A percentile compares a stretch with the other conserved stretches of the same genome.
These are phyloP conservation scores for Microcera coccophila DNA, from an alignment of 2,329 filamentous ascomycete species.

Conservation along the genomic window DNA sequence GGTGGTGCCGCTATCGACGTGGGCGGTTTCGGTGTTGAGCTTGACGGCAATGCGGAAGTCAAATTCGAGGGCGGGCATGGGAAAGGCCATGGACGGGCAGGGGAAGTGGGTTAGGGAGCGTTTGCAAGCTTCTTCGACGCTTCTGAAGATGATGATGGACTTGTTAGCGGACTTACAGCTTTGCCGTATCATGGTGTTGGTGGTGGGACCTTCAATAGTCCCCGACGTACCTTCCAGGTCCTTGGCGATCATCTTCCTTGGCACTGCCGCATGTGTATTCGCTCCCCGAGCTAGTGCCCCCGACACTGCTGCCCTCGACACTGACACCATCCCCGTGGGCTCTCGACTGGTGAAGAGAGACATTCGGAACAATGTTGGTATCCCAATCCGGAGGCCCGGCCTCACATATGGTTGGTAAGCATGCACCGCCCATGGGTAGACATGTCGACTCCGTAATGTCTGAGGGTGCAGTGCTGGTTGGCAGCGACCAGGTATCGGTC, in stretches of 20 bases:
- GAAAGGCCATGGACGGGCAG: constrained; percentile 41
- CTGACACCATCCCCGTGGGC: background rate
- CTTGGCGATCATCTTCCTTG: constrained; percentile 24
- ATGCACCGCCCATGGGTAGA: constrained; percentile 17
- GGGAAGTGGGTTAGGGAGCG: constrained; percentile 39
- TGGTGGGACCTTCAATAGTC: background rate
- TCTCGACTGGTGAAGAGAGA: background rate
- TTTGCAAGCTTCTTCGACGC: constrained; percentile 37
- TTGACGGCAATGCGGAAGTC: constrained; percentile 49
- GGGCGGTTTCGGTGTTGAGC: constrained; percentile 41
- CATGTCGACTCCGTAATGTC: constrained; percentile 29
- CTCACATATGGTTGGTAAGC: constrained; percentile 11
- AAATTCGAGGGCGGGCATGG: constrained; percentile 44
- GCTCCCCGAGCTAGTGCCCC: constrained; percentile 9
- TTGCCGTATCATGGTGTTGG: background rate
- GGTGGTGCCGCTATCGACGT: constrained; percentile 41
- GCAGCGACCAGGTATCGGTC: constrained; percentile 31
- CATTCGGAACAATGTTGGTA: constrained; percentile 24
- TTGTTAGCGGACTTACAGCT: background rate
- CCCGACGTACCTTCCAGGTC: constrained; percentile 25
- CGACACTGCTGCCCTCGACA: background rate
- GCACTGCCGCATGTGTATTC: constrained; percentile 26
- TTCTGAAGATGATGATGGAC: constrained; percentile 19
- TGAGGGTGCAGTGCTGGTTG: constrained; percentile 31
- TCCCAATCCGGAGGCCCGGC: constrained; percentile 28